These are phyloP conservation scores for Zopfochytrium polystomum DNA, from an alignment of 371 early-diverging fungal species.

Conservation along the genomic window DNA sequence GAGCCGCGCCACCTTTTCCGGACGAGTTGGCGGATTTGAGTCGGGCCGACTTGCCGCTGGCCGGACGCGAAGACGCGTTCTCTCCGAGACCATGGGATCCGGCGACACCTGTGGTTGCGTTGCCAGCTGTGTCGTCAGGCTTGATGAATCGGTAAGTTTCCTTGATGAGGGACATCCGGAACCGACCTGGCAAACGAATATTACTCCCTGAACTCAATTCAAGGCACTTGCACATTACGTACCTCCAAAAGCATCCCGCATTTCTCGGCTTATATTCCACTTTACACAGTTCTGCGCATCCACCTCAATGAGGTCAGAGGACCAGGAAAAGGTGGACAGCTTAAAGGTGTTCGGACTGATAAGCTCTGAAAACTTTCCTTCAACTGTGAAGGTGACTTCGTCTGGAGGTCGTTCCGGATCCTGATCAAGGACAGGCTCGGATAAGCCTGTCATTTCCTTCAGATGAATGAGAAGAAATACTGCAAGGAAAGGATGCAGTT, in stretches of 20 bases:
- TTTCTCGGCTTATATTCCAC: constrained; percentile 1
- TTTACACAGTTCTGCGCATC: background rate
- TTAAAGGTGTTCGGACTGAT: background rate
- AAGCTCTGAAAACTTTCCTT: constrained; percentile 3
- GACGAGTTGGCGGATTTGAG: constrained; percentile 4
- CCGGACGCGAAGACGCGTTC: background rate
- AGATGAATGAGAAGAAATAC: constrained; percentile 12
- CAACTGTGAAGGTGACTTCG: constrained; percentile 15
- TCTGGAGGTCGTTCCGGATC: constrained; percentile 20
- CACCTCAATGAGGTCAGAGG: constrained; percentile 16
- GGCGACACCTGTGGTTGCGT: background rate
- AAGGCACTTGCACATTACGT: background rate
- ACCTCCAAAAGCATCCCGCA: constrained; percentile 21
- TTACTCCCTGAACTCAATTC: background rate
- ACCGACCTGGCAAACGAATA: background rate
- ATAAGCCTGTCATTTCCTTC: constrained; percentile 24
- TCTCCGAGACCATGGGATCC: background rate
- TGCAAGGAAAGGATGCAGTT: background rate
- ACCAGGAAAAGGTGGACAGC: constrained; percentile 10
- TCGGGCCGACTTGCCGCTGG: constrained; percentile 2
- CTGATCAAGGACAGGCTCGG: constrained; percentile 5
- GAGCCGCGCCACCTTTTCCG: constrained; percentile 11
- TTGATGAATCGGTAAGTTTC: background rate
- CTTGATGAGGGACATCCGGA: background rate
- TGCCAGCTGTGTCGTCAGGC: background rate